A percentile compares a stretch with the other conserved stretches of the same genome.
These are phyloP conservation scores for Eucalyptus sp. DNA, from an alignment of 345 rosid genomes.

Conservation along the genomic window DNA sequence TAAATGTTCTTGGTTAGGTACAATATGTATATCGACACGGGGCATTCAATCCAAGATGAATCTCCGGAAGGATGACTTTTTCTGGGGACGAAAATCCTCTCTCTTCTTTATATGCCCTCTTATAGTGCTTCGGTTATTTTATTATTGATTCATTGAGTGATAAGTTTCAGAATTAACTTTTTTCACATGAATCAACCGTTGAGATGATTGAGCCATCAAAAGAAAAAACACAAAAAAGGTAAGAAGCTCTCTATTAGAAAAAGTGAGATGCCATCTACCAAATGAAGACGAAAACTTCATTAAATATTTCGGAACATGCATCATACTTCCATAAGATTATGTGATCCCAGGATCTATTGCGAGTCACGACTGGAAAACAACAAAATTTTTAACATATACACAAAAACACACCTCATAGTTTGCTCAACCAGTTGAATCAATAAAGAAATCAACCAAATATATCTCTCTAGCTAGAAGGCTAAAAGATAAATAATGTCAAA, in stretches of 20 bases:
- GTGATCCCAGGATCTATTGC: background rate
- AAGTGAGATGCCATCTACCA: background rate
- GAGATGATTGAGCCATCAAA: background rate
- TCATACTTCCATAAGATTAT: background rate
- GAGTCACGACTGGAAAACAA: background rate
- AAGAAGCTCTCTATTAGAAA: background rate
- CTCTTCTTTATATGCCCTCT: background rate
- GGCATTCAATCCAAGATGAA: background rate
- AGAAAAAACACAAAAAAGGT: background rate
- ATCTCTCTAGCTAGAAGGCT: background rate
- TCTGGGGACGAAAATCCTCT: background rate
- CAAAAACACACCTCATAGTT: background rate
- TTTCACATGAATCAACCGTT: background rate
- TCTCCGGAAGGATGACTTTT: background rate
- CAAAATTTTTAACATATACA: background rate
- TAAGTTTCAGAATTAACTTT: rapidly evolving
- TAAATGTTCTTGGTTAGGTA: background rate
- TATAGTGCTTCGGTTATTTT: background rate
- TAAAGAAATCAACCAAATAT: background rate
- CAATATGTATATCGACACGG: rapidly evolving
- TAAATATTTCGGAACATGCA: rapidly evolving
- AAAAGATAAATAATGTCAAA: background rate
- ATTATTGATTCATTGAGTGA: background rate
- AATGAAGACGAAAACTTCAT: background rate
- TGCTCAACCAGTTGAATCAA: background rate